Evolutionary conservation across 345 rosid genomes (phyloP).

Genomic region (Cardamine occulta): DNA sequence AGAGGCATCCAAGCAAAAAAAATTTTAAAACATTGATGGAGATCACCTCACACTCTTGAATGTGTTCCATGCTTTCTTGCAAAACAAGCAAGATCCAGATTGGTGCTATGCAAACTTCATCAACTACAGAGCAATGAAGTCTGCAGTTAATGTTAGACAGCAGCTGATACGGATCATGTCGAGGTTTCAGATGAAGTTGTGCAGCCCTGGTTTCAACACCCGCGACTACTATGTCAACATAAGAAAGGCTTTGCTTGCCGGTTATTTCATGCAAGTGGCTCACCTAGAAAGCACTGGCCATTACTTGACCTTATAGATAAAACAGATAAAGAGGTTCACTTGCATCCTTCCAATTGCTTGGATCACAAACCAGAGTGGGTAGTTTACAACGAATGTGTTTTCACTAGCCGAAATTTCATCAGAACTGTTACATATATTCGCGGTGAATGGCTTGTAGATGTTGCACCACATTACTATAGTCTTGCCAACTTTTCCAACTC

Average conservation of each 20-base stretch:
- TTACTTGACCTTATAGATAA: neutral
- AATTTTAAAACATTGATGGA: neutral
- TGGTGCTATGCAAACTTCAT: conserved; percentile 1
- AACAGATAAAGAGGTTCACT: conserved; percentile 8
- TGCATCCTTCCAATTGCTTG: conserved; percentile 87
- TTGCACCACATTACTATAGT: neutral
- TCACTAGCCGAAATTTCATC: conserved; percentile 70
- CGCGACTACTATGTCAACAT: neutral
- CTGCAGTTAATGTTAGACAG: neutral
- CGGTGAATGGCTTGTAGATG: conserved; percentile 62
- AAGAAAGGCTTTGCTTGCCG: neutral
- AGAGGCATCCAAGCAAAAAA: too few relatives aligned
- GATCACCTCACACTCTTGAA: conserved; percentile 2
- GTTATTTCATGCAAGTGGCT: conserved; percentile 10
- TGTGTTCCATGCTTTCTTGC: conserved; percentile 5
- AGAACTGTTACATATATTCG: conserved; percentile 77
- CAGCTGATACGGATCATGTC: conserved; percentile 3
- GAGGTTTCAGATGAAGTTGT: conserved; percentile 9
- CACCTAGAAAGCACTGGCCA: neutral
- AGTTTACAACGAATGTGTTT: conserved; percentile 44
- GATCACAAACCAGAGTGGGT: conserved; percentile 96
- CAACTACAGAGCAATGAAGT: conserved; percentile 12
- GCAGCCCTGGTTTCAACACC: neutral
- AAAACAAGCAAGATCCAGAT: neutral
- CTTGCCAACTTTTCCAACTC: neutral